These are phyloP conservation scores for Brasilioporus rufonigricans DNA, from an alignment of 768 basidiomycete genomes.

Conservation along the genomic window DNA sequence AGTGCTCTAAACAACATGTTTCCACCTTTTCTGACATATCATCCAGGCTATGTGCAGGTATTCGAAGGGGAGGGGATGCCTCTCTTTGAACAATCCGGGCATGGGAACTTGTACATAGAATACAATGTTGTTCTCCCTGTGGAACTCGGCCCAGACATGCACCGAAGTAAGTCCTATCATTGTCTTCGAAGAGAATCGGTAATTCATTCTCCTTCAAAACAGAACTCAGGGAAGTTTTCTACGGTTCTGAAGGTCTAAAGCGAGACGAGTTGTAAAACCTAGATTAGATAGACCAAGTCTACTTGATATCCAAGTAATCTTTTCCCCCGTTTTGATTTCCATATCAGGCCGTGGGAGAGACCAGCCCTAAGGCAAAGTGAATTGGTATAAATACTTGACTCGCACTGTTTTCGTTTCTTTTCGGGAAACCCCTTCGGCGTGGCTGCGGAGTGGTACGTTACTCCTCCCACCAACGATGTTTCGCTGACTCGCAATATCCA, in stretches of 20 bases:
- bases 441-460: conserved; percentile 13
- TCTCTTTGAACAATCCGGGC: conserved; percentile 49
- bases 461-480: neutral
- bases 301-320: conserved; percentile 2
- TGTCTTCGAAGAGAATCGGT: neutral
- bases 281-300: conserved; percentile 3
- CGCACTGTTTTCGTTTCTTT: neutral
- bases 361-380: conserved; percentile 29
- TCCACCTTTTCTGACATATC: neutral
- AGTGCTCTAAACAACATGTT: conserved; percentile 8
- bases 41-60: conserved; percentile 78
- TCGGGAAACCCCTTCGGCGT: conserved; percentile 36
- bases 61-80: conserved; percentile 92
- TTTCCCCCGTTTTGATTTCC: neutral
- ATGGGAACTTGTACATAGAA: conserved; percentile 89
- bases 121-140: conserved; percentile 89
- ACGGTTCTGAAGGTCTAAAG: conserved; percentile 29
- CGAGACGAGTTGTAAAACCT: conserved; percentile 41
- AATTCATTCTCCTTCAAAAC: conserved; percentile 13
- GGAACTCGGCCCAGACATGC: conserved; percentile 62
- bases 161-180: conserved; percentile 61
- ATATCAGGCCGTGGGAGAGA: conserved; percentile 21
- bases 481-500: neutral
- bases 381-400: conserved; percentile 10
- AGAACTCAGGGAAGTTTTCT: conserved; percentile 60